A percentile compares a stretch with the other conserved stretches of the same genome.
Conservation (phyloP, 371 early-diverging fungal genomes). For the Circinella minor region DNA sequence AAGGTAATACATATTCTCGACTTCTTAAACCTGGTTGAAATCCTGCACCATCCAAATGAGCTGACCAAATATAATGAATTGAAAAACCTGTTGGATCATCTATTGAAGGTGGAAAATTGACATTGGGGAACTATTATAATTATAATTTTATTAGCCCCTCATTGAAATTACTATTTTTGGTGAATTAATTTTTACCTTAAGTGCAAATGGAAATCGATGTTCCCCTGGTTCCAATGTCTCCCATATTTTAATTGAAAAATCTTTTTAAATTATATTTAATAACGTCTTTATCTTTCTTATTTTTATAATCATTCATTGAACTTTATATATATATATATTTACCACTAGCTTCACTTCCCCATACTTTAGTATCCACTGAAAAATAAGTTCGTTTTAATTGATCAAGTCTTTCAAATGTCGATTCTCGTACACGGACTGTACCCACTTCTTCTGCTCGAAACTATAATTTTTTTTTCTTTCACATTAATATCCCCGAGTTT, state of each 20-base stretch:
- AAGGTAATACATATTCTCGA: constrained; percentile 25
- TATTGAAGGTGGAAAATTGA: constrained; percentile 40
- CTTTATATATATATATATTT: background rate
- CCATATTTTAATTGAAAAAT: constrained; percentile 24
- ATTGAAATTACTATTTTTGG: background rate
- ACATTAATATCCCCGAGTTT: background rate
- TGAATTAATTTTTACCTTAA: constrained; percentile 39
- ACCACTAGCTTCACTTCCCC: constrained; percentile 48
- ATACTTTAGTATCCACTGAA: constrained; percentile 30
- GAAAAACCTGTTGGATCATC: constrained; percentile 36
- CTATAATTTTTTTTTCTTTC: constrained; percentile 16
- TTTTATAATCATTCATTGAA: background rate
- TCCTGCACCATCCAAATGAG: constrained; percentile 48
- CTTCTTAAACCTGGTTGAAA: constrained; percentile 29
- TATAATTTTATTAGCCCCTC: background rate
- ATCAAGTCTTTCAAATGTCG: constrained; percentile 24
- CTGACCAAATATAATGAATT: constrained; percentile 52
- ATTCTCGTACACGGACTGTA: constrained; percentile 29
- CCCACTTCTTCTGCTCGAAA: constrained; percentile 53
- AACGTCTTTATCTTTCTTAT: background rate
- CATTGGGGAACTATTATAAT: constrained; percentile 35
- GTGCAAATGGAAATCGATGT: constrained; percentile 45
- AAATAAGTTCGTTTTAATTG: constrained; percentile 47
- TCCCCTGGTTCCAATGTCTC: constrained; percentile 41
- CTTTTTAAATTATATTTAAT: background rate